A percentile compares a stretch with the other conserved stretches of the same genome.
Conservation (phyloP, 352 stramenopile genomes). For the Phytophthora fragariaefolia region DNA sequence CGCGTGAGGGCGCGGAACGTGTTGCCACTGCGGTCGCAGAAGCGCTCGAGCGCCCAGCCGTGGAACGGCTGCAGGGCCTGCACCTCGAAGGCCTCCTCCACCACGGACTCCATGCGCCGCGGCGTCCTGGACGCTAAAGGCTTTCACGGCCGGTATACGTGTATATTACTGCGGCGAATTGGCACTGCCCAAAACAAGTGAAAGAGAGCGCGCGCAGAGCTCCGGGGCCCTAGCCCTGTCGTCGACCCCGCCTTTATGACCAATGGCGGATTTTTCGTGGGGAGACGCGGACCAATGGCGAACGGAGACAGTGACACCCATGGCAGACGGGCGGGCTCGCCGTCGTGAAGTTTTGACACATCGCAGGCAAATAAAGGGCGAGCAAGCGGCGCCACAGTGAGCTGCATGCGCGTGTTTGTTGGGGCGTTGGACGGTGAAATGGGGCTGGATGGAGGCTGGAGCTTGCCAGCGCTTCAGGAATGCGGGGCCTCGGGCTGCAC, state of each 20-base stretch:
- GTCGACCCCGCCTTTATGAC: background rate
- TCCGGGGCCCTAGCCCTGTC: conserved; percentile 26
- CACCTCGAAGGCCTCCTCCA: conserved; percentile 89
- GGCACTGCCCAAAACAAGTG: conserved; percentile 26
- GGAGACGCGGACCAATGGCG: conserved; percentile 12
- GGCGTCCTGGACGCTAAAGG: no score
- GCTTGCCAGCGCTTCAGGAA: no score
- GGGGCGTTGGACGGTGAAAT: no score
- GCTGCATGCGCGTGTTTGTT: background rate
- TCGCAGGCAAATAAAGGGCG: conserved; percentile 17
- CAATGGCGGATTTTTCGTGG: conserved; percentile 10
- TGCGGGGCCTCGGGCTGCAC: no score
- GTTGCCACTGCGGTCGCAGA: conserved; percentile 82
- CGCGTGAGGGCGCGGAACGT: conserved; percentile 65
- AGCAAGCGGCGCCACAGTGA: background rate
- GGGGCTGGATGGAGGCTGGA: no score
- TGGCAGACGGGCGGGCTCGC: conserved; percentile 18
- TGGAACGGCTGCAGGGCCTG: conserved; percentile 85
- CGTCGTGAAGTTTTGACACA: conserved; percentile 20
- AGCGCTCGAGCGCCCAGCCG: conserved; percentile 80
- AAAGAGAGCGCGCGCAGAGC: conserved; percentile 31
- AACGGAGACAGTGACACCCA: background rate
- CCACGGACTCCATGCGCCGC: conserved; percentile 63
- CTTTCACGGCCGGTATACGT: no score
- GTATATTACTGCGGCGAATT: no score